Conservation (phyloP, 495 filamentous ascomycete species). For the Oleoguttula mirabilis region DNA sequence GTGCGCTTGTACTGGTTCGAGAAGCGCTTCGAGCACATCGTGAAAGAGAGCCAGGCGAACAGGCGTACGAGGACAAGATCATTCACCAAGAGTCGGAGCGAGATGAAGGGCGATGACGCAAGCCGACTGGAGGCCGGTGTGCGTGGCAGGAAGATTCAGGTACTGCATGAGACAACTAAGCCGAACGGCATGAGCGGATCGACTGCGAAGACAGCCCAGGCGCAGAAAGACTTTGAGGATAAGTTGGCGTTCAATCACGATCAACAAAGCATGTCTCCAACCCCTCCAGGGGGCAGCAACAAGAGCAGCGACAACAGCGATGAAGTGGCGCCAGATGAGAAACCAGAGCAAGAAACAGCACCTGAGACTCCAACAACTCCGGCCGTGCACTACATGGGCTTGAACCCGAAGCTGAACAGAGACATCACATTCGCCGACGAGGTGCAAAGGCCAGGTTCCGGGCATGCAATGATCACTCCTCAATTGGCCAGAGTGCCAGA, state of each 20-base stretch:
- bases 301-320: slow-evolving; percentile 6
- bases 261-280: slow-evolving; percentile 7
- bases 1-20: slow-evolving; percentile 96
- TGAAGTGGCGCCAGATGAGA: slow-evolving; percentile 26
- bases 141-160: slow-evolving; percentile 56
- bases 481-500: slow-evolving; percentile 9
- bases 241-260: slow-evolving; percentile 4
- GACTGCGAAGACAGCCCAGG: slow-evolving; percentile 5
- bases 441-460: slow-evolving; percentile 26
- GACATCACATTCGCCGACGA: slow-evolving; percentile 54
- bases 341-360: slow-evolving; percentile 10
- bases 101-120: slow-evolving; percentile 31
- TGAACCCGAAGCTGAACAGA: slow-evolving; percentile 19
- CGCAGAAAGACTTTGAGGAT: slow-evolving; percentile 11
- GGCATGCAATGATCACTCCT: slow-evolving; percentile 1
- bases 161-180: slow-evolving; percentile 39
- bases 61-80: slow-evolving; percentile 41
- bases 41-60: slow-evolving; percentile 42
- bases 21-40: slow-evolving; percentile 76
- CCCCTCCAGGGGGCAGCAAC: slow-evolving; percentile 10
- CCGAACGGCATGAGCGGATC: slow-evolving; percentile 28
- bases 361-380: slow-evolving; percentile 11
- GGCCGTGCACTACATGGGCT: slow-evolving; percentile 5
- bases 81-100: slow-evolving; percentile 44
- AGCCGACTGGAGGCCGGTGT: slow-evolving; percentile 54